Evolutionary conservation across 2,329 filamentous ascomycete genomes (phyloP), one percentile per base, ranked within the genome.

Genomic region (Hirsutella thompsonii): DNA sequence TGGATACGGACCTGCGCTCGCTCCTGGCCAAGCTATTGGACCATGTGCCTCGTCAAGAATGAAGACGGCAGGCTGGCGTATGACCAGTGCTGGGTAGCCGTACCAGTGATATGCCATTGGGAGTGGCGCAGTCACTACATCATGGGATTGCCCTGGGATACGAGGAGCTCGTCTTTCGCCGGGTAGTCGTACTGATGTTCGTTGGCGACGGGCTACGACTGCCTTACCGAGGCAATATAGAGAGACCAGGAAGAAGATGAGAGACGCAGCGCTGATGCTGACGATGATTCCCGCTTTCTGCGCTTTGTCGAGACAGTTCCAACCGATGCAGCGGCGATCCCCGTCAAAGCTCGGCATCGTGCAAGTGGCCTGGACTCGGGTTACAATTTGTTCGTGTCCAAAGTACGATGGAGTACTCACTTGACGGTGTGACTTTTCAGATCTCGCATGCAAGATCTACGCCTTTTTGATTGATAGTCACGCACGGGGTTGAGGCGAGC

Each of bases 231-330:
- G 41, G 34, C 54, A 62, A 51, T 58, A 67, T 51, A 61, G 54
- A 30, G 57, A 57, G 4, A 55, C 39, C 11, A 63, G 32, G 0
- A 51, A 44, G 3, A 65, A 33, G 9, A 57, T 42, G 11, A 57
- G 43, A 4, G 47, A 46, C 2, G 55, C 47, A 6, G 62, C 42
- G 8, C 60, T 42, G 13, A 56, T 49, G 43, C 58, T 61, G 43
- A 63, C 56, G 14, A 68, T 57, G 23, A 67, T 55, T 2, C 66
- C 66, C 19, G 57, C 59, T 28, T 64, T 54, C 35, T 64, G 53
- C 0, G 56, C 47, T 9, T 47, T 36, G 21, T 50, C 62, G n/a
- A 68, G 52, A 43, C 66, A 69, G 34, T 52, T 43, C 62, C 63
- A 69, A 10, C 60, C 56, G 3, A 47, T 44, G 44, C 58, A 65